Evolutionary conservation across 2,329 filamentous ascomycete species (phyloP).

Genomic region (Lachnum nothofagi): DNA sequence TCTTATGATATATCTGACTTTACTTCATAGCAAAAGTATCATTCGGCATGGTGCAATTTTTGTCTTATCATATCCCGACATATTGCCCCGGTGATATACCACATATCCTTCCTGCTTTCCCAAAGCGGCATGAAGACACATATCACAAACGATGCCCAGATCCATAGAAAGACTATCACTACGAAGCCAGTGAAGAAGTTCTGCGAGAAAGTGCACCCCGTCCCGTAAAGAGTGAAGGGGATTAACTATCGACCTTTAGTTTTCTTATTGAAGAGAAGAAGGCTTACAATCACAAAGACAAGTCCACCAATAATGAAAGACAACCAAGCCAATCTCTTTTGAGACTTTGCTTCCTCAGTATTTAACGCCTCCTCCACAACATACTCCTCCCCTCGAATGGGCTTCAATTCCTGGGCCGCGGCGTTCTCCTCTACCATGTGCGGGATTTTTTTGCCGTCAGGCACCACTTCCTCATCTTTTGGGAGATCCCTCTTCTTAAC

Average conservation of each 20-base stretch:
- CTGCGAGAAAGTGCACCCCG: not conserved
- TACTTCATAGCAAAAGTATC: not conserved
- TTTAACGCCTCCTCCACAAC: not conserved
- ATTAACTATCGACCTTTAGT: not conserved
- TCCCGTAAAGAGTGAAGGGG: not conserved
- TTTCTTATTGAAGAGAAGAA: not conserved
- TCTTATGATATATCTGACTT: not conserved
- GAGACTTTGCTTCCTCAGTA: not conserved
- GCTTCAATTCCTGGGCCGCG: not conserved
- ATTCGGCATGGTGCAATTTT: conserved; percentile 1
- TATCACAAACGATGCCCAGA: conserved; percentile 4
- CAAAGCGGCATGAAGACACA: conserved; percentile 7
- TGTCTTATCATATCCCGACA: not conserved
- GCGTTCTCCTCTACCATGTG: not conserved
- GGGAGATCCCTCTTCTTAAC: not conserved
- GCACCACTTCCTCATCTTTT: not conserved
- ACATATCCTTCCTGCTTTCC: conserved; percentile 7
- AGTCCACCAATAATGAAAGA: not conserved
- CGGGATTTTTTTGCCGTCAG: not conserved
- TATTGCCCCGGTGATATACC: conserved; percentile 5
- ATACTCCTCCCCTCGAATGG: not conserved
- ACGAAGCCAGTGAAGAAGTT: conserved; percentile 8
- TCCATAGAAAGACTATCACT: conserved; percentile 4
- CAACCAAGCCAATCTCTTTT: not conserved
- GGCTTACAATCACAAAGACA: not conserved